phyloP scores from a whole-genome alignment of 2,329 filamentous ascomycete species.

The Curvularia lunata region DNA sequence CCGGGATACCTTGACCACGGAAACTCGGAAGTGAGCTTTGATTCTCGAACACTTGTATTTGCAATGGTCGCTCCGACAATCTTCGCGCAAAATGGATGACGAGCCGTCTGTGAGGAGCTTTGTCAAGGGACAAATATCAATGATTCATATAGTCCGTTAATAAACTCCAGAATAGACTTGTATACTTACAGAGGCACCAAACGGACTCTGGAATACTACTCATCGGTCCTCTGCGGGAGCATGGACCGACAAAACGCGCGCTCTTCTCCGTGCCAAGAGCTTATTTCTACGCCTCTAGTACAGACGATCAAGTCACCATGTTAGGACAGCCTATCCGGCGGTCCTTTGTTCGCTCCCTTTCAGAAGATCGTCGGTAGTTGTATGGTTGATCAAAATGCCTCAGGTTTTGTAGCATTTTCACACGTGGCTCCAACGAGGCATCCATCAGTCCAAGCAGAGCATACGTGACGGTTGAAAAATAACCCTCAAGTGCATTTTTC shows the following conservation, averaged over 20 bases:
- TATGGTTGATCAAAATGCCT: neutral
- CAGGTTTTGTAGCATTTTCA: neutral
- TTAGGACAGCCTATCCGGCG: neutral
- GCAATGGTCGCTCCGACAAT: neutral
- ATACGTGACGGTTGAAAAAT: neutral
- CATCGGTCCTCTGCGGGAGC: neutral
- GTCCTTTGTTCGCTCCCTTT: neutral
- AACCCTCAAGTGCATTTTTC: neutral
- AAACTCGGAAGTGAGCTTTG: slow-evolving; percentile 1
- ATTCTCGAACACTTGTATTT: slow-evolving; percentile 6
- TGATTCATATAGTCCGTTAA: neutral
- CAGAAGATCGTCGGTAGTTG: neutral
- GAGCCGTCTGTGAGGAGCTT: neutral
- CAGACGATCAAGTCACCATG: neutral
- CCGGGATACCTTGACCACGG: slow-evolving; percentile 2
- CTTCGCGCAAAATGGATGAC: neutral
- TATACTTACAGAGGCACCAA: neutral
- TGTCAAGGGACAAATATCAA: neutral
- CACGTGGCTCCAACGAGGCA: neutral
- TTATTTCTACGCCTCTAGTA: neutral
- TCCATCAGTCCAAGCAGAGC: neutral
- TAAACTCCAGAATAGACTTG: neutral
- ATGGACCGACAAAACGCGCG: neutral
- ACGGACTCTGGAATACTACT: neutral
- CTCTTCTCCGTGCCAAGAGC: neutral